Evolutionary conservation across 169 alveolate genomes (phyloP).

Genomic region (Plasmodium coatneyi): DNA sequence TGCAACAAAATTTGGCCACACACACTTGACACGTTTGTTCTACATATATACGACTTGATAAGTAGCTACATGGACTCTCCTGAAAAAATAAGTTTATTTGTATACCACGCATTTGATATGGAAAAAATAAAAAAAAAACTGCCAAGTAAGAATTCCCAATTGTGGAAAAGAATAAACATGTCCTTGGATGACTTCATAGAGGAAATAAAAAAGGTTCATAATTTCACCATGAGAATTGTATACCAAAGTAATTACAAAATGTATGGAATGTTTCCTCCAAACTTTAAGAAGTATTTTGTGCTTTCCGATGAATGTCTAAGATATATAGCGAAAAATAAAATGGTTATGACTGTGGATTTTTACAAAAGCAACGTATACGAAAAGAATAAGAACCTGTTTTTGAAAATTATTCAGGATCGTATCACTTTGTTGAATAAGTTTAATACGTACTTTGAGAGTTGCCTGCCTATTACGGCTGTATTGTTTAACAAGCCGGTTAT

Average conservation of each 20-base stretch:
- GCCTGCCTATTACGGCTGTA: conserved; percentile 59
- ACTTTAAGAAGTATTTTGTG: conserved; percentile 58
- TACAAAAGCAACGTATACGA: conserved; percentile 51
- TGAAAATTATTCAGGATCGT: conserved; percentile 73
- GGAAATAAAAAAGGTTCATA: conserved; percentile 72
- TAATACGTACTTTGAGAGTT: conserved; percentile 64
- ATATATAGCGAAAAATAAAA: conserved; percentile 53
- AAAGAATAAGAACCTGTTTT: conserved; percentile 36
- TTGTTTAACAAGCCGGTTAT: conserved; percentile 66
- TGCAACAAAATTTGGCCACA: conserved; percentile 65
- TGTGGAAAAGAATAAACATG: conserved; percentile 75
- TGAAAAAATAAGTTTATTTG: conserved; percentile 68
- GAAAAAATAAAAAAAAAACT: conserved; percentile 72
- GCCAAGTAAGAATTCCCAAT: conserved; percentile 67
- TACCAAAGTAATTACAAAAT: conserved; percentile 62
- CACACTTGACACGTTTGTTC: conserved; percentile 57
- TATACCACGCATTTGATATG: conserved; percentile 72
- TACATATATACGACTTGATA: conserved; percentile 69
- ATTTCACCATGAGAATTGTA: conserved; percentile 60
- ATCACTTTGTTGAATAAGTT: conserved; percentile 39
- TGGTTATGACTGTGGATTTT: conserved; percentile 71
- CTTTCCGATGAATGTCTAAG: conserved; percentile 51
- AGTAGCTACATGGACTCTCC: conserved; percentile 75
- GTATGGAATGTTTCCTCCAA: conserved; percentile 68
- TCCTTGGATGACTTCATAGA: conserved; percentile 72